phyloP scores from a whole-genome alignment of 768 basidiomycete species.

The Panaeolus cyanescens region DNA sequence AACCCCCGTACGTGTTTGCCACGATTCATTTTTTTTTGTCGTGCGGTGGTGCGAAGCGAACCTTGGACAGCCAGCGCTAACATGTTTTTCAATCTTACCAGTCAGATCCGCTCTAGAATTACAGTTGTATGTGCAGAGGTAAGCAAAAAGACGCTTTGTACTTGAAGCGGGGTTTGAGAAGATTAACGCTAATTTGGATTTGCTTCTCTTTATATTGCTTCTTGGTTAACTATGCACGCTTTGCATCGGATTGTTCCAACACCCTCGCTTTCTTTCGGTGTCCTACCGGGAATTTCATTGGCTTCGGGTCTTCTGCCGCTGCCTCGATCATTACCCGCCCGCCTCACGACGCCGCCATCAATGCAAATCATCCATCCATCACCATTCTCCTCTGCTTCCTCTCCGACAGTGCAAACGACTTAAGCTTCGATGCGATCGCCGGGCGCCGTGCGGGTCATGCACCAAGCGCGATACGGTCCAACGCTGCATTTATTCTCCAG shows the following conservation, averaged over 20 bases:
- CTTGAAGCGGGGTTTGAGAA: not conserved
- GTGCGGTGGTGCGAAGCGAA: not conserved
- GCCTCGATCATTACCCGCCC: not conserved
- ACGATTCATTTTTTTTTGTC: not conserved
- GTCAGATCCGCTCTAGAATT: slow-evolving; percentile 64
- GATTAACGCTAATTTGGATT: not conserved
- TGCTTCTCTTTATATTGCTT: not conserved
- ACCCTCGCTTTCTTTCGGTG: not conserved
- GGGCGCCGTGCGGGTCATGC: slow-evolving; percentile 76
- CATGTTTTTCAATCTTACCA: slow-evolving; percentile 8
- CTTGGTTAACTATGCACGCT: slow-evolving; percentile 2
- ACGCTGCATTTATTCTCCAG: slow-evolving; percentile 77
- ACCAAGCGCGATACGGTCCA: slow-evolving; percentile 75
- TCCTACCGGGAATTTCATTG: not conserved
- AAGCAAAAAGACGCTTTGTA: slow-evolving; percentile 14
- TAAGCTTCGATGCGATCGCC: slow-evolving; percentile 84
- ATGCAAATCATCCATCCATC: slow-evolving; percentile 9
- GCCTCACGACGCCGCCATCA: not conserved
- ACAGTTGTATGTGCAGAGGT: slow-evolving; percentile 86
- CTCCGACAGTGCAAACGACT: slow-evolving; percentile 75
- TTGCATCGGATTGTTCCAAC: slow-evolving; percentile 3
- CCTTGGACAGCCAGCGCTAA: not conserved
- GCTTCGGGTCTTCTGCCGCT: slow-evolving; percentile 1
- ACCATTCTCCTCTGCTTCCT: not conserved
- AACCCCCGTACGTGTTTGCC: slow-evolving; percentile 1